These are phyloP conservation scores for Melocanna baccifera DNA, from an alignment of 176 grass and related monocot species.

Conservation along the genomic window DNA sequence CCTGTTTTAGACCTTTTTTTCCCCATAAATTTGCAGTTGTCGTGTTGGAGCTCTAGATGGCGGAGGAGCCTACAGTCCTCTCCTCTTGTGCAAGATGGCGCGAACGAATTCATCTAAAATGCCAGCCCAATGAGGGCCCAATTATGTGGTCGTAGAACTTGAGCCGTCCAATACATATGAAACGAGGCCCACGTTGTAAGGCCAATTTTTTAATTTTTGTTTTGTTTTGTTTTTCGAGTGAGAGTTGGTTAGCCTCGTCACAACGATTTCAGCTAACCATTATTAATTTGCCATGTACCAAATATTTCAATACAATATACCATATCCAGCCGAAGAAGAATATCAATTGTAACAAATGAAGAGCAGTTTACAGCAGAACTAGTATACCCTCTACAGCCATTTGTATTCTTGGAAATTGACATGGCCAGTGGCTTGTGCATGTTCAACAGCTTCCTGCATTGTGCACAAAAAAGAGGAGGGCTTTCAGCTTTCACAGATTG, in stretches of 20 bases:
- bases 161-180: no score
- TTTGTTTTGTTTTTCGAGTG: no score
- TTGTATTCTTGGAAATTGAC: slow-evolving; percentile 94
- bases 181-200: no score
- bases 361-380: not conserved
- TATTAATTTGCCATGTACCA: not conserved
- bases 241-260: no score
- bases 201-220: no score
- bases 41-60: slow-evolving; percentile 29
- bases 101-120: no score
- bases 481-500: not conserved
- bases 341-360: slow-evolving; percentile 8
- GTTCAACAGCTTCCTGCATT: slow-evolving; percentile 75
- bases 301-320: not conserved
- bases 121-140: no score
- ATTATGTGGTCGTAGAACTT: no score
- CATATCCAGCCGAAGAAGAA: not conserved
- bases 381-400: not conserved
- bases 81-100: no score
- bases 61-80: no score
- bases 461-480: not conserved
- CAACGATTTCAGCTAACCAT: no score
- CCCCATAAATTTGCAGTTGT: slow-evolving; percentile 35
- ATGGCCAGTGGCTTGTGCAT: slow-evolving; percentile 83
- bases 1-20: not conserved